These are phyloP conservation scores for Pyricularia grisea DNA, from an alignment of 2,329 filamentous ascomycete species.

Conservation along the genomic window DNA sequence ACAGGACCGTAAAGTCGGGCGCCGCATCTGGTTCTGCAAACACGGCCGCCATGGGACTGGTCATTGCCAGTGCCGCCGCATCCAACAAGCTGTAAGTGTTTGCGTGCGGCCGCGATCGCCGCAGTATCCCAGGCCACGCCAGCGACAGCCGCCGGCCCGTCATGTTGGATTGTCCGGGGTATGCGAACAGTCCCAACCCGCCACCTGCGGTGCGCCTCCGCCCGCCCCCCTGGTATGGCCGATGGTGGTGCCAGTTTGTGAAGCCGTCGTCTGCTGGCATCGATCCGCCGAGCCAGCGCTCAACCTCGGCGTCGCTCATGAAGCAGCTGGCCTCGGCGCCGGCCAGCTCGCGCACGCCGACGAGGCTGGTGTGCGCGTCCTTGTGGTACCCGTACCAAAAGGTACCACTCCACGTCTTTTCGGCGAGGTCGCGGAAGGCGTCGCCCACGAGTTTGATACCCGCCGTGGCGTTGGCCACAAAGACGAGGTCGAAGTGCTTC, in stretches of 20 bases:
- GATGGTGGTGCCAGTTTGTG: background rate
- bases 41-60: slow-evolving; percentile 39
- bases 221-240: background rate
- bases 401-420: slow-evolving; percentile 29
- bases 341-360: slow-evolving; percentile 61
- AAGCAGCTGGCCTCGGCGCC: slow-evolving; percentile 42
- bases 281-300: slow-evolving; percentile 28
- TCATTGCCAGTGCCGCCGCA: slow-evolving; percentile 56
- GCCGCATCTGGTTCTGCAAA: slow-evolving; percentile 39
- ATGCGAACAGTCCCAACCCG: slow-evolving; percentile 45
- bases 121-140: slow-evolving; percentile 37
- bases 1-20: slow-evolving; percentile 52
- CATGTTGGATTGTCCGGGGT: slow-evolving; percentile 63
- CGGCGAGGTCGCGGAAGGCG: slow-evolving; percentile 42
- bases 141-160: slow-evolving; percentile 53
- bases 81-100: slow-evolving; percentile 48
- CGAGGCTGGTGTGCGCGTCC: slow-evolving; percentile 52
- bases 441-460: slow-evolving; percentile 54
- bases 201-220: slow-evolving; percentile 6
- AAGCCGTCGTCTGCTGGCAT: background rate
- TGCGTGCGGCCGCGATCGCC: slow-evolving; percentile 13
- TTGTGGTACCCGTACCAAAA: slow-evolving; percentile 54
- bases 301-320: slow-evolving; percentile 41
- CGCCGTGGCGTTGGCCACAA: slow-evolving; percentile 52
- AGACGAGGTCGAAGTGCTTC: slow-evolving; percentile 50